Evolutionary conservation across 257 asterid genomes (phyloP).

Genomic region (Solanum piurae): DNA sequence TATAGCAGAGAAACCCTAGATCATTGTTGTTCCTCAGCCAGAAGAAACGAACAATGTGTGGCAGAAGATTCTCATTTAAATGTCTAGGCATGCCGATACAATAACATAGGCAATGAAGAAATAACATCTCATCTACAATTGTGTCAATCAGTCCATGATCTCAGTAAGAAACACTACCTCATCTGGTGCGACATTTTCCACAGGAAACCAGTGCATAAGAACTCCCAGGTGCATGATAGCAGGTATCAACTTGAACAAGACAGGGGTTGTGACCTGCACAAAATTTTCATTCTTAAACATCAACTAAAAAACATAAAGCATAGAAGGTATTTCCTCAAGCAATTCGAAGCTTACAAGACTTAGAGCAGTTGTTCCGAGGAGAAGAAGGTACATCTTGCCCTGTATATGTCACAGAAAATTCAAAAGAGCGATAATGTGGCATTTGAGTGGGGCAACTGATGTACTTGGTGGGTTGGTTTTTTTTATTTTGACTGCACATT

Average conservation of each 20-base stretch:
- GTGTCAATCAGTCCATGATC: neutral
- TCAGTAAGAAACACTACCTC: constrained; percentile 36
- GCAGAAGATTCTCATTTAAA: neutral
- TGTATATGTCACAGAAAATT: constrained; percentile 15
- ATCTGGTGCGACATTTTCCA: constrained; percentile 34
- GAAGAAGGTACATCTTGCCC: constrained; percentile 96
- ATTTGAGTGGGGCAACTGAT: neutral
- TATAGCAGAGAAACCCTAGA: neutral
- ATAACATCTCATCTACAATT: neutral
- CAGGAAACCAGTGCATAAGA: constrained; percentile 84
- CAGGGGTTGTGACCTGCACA: constrained; percentile 80
- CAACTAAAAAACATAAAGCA: neutral
- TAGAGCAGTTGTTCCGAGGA: constrained; percentile 92
- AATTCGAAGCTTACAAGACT: constrained; percentile 60
- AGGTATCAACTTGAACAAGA: constrained; percentile 78
- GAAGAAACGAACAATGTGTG: neutral
- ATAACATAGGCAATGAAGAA: neutral
- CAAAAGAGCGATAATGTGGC: neutral
- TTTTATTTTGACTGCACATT: neutral
- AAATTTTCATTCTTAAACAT: neutral
- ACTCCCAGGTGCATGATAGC: constrained; percentile 70
- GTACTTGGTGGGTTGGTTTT: neutral
- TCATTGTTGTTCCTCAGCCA: neutral
- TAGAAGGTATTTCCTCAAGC: neutral
- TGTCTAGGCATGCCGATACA: neutral